Conservation (phyloP, 179 eudicot genomes). For the Silene noctiflora region DNA sequence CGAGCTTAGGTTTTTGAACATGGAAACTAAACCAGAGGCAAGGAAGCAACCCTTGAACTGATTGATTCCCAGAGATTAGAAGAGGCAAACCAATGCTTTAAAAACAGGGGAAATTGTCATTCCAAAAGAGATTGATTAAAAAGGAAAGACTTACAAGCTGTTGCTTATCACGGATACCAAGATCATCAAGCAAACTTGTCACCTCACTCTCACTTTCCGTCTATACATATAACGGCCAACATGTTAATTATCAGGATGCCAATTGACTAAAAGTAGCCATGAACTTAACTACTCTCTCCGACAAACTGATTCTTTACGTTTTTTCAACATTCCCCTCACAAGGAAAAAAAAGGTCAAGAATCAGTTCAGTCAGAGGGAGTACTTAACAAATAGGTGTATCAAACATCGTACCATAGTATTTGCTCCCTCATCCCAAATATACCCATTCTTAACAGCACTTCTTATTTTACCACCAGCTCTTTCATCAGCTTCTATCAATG, state of each 20-base stretch:
- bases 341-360: neutral
- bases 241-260: conserved; percentile 12
- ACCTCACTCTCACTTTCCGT: conserved; percentile 86
- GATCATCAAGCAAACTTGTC: conserved; percentile 70
- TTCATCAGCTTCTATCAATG: conserved; percentile 77
- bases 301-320: too few species aligned
- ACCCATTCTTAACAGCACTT: conserved; percentile 65
- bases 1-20: neutral
- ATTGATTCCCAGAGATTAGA: neutral
- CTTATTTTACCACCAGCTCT: conserved; percentile 82
- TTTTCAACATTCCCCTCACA: too few species aligned
- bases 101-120: neutral
- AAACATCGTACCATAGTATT: conserved; percentile 72
- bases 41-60: neutral
- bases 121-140: neutral
- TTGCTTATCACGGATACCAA: conserved; percentile 75
- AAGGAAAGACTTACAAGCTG: conserved; percentile 59
- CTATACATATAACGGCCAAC: conserved; percentile 33
- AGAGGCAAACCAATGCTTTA: neutral
- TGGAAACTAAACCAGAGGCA: neutral
- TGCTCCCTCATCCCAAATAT: conserved; percentile 98
- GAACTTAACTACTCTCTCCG: too few species aligned
- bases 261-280: neutral
- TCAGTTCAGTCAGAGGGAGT: neutral
- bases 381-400: neutral